phyloP scores from a whole-genome alignment of 768 basidiomycete species.

The Asterophora parasitica region DNA sequence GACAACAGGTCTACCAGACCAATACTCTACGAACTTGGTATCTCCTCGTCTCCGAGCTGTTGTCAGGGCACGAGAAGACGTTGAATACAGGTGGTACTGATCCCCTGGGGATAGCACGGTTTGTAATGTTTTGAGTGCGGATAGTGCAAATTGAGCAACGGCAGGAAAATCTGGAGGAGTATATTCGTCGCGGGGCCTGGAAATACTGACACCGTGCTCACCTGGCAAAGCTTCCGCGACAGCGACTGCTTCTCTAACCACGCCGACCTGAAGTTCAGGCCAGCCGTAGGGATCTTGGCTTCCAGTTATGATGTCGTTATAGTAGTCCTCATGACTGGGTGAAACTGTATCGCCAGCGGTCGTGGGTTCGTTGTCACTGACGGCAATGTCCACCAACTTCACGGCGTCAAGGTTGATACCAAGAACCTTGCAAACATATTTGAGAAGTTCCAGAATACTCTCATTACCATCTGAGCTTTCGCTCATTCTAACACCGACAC shows the following conservation, averaged over 20 bases:
- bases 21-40: conserved; percentile 68
- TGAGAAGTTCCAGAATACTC: conserved; percentile 72
- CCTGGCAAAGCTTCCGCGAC: conserved; percentile 91
- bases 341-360: background rate
- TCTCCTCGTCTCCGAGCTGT: conserved; percentile 79
- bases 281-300: conserved; percentile 71
- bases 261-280: conserved; percentile 91
- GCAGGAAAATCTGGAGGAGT: conserved; percentile 64
- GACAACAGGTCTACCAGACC: conserved; percentile 78
- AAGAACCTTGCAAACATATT: conserved; percentile 69
- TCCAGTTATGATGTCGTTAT: conserved; percentile 38
- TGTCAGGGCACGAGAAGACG: conserved; percentile 65
- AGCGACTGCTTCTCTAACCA: conserved; percentile 88
- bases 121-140: conserved; percentile 73
- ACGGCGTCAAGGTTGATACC: conserved; percentile 81
- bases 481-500: conserved; percentile 65
- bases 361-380: conserved; percentile 7
- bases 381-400: conserved; percentile 34
- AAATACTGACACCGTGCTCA: conserved; percentile 27
- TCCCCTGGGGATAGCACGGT: conserved; percentile 66
- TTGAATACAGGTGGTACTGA: conserved; percentile 74
- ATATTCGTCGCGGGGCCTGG: conserved; percentile 2
- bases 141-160: conserved; percentile 87
- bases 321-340: conserved; percentile 20
- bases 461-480: conserved; percentile 79